Base-by-base conservation (phyloP, 2,329 filamentous ascomycete genomes). In the Diplodia sapinea region DNA sequence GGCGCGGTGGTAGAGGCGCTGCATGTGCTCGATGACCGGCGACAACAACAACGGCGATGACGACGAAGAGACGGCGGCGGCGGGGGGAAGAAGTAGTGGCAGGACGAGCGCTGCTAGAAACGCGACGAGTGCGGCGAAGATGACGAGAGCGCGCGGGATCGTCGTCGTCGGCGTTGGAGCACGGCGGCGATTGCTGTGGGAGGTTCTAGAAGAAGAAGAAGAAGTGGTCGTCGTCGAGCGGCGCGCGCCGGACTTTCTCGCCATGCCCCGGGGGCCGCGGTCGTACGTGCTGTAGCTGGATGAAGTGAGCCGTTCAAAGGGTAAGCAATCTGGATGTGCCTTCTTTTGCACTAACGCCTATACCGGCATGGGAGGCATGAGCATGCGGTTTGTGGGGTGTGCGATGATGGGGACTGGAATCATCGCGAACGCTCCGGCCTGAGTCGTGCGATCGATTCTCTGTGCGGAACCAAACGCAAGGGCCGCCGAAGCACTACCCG, bases 191-290 rank as follows among this genome's bases (percentile, higher is more conserved):
- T 47, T 29, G 59, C 11, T 51, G 47, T 51, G 59, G 59, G 47
- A 51, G 59, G 59, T 63, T 63, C 59, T 63, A 63, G 59, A 63
- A 63, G 36, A 23, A n/a, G 36, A 38, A 20, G 43, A 47, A 4
- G 36, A 40, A 26, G 13, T 43, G 36, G 15, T 40, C 29, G 38
- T 47, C 26, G 8, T 12, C 33, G 7, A 40, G 13, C 23, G 47
- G 43, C 36, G 55, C 20, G 31, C 31, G 31, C 31, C 31, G 31
- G 31, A 7, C 40, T 51, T 51, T n/a, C 38, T 63, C 59, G 20
- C 26, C 43, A 47, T 49, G 17, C 12, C 12, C 1, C 13, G 43
- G 3, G 12, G 55, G 55, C 3, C 26, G 17, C 7, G 9, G 6
- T 23, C 5, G 23, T 6, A 17, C 40, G 38, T 17, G 40, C n/a